These are phyloP conservation scores for Monilinia aucupariae DNA, from an alignment of 2,329 filamentous ascomycete species.

Conservation along the genomic window DNA sequence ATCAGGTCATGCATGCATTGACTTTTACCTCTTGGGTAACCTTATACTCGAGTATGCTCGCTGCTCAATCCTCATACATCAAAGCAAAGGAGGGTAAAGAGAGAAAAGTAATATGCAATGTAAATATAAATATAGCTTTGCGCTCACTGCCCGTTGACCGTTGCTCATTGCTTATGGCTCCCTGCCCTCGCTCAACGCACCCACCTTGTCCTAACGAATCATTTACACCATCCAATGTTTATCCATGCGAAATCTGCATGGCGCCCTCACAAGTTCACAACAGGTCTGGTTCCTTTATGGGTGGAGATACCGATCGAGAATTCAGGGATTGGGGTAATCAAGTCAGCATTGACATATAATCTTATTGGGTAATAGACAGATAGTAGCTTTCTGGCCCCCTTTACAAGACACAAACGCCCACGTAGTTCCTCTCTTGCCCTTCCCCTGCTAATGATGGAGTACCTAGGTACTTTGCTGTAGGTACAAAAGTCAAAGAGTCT, in stretches of 20 bases:
- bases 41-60: no score
- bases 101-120: no score
- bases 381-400: constrained; percentile 5
- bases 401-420: not conserved
- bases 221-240: not conserved
- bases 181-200: no score
- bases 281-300: not conserved
- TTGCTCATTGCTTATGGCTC: no score
- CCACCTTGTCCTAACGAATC: not conserved
- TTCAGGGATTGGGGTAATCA: not conserved
- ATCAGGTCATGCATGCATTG: not conserved
- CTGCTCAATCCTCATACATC: no score
- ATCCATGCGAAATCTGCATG: constrained; percentile 7
- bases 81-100: no score
- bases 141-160: no score
- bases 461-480: not conserved
- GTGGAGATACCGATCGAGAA: constrained; percentile 8
- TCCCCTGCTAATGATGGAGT: not conserved
- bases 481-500: not conserved
- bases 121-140: no score
- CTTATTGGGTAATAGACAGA: not conserved
- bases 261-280: not conserved
- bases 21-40: no score
- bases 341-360: not conserved
- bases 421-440: constrained; percentile 1